A percentile compares a stretch with the other conserved stretches of the same genome.
These are phyloP conservation scores for Fraxinus sp. DNA, from an alignment of 305 asterid genomes.

Conservation along the genomic window DNA sequence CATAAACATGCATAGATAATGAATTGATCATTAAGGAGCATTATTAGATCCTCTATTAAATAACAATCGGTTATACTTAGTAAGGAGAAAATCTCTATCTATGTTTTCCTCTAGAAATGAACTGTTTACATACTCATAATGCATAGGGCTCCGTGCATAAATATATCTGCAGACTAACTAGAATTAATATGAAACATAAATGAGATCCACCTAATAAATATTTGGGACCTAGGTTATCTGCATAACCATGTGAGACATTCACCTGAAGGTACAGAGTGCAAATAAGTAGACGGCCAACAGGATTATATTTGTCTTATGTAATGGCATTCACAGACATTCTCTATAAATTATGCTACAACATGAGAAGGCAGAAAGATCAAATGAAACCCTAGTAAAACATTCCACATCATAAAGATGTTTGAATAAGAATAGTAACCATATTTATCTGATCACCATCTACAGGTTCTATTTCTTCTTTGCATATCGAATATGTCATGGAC, in stretches of 20 bases:
- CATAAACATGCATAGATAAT: neutral
- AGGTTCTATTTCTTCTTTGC: neutral
- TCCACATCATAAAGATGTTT: neutral
- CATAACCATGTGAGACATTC: neutral
- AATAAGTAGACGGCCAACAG: neutral
- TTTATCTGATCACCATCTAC: neutral
- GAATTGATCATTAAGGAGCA: neutral
- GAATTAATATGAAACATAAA: neutral
- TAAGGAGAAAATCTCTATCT: neutral
- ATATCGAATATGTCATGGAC: neutral
- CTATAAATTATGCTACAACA: neutral
- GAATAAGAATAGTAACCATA: neutral
- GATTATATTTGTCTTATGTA: neutral
- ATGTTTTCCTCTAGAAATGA: conserved; percentile 1
- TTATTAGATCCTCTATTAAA: neutral
- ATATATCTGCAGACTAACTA: neutral
- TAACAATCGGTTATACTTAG: neutral
- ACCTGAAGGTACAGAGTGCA: neutral
- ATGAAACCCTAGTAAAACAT: neutral
- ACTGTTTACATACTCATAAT: neutral
- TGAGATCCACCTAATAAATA: neutral
- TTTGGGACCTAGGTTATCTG: neutral
- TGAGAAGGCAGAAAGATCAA: neutral
- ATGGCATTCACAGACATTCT: neutral
- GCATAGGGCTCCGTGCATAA: neutral